phyloP scores from a whole-genome alignment of 1,284 basidiomycete genomes.

The Hymenochaete sp. region DNA sequence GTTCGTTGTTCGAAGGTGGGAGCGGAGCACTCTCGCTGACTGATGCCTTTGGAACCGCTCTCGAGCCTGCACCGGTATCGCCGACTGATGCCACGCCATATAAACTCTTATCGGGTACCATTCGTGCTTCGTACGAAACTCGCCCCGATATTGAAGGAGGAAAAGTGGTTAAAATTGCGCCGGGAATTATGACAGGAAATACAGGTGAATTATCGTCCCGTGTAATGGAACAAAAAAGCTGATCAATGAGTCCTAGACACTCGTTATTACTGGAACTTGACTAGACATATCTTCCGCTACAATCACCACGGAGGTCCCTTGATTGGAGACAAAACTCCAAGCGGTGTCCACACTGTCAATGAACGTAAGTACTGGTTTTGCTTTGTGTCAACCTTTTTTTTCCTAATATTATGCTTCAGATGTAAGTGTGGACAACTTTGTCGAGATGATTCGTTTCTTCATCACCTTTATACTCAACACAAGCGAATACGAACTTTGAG shows the following conservation, averaged over 20 bases:
- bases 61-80: constrained; percentile 51
- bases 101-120: constrained; percentile 40
- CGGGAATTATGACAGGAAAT: constrained; percentile 45
- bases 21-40: constrained; percentile 33
- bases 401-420: constrained; percentile 24
- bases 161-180: constrained; percentile 33
- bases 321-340: too few species aligned
- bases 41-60: constrained; percentile 35
- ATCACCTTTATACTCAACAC: constrained; percentile 39
- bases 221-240: not conserved
- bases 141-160: constrained; percentile 21
- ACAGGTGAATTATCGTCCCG: constrained; percentile 27
- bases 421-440: constrained; percentile 29
- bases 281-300: constrained; percentile 42
- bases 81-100: constrained; percentile 40
- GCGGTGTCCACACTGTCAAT: constrained; percentile 27
- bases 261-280: constrained; percentile 39
- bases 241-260: constrained; percentile 30
- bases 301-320: constrained; percentile 27
- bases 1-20: constrained; percentile 23
- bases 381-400: not conserved
- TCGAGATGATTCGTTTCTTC: constrained; percentile 40
- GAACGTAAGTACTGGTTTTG: constrained; percentile 26
- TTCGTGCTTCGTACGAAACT: constrained; percentile 36
- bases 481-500: constrained; percentile 29